A percentile compares a stretch with the other conserved stretches of the same genome.
Conservation (phyloP, 2,329 filamentous ascomycete species). For the Cryphonectria nitschkei region DNA sequence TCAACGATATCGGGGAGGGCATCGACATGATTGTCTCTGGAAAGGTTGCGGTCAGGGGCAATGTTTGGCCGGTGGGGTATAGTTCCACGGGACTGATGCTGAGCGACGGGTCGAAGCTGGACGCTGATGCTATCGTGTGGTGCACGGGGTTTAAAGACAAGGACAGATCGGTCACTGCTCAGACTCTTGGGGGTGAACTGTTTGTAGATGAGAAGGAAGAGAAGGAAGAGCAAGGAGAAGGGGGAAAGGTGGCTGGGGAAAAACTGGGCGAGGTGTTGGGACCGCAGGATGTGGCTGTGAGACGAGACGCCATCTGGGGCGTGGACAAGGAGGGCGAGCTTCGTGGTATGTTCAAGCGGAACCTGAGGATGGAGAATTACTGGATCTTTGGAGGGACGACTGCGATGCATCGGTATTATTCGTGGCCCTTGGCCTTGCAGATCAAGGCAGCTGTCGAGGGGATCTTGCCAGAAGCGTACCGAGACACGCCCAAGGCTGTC, state of each 20-base stretch:
- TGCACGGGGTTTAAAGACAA: slow-evolving; percentile 44
- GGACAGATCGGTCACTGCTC: slow-evolving; percentile 36
- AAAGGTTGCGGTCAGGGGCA: slow-evolving; percentile 37
- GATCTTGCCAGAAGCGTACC: slow-evolving; percentile 41
- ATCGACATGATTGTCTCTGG: slow-evolving; percentile 39
- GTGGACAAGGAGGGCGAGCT: slow-evolving; percentile 48
- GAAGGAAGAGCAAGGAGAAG: background rate
- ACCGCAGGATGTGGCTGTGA: slow-evolving; percentile 35
- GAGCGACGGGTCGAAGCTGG: slow-evolving; percentile 39
- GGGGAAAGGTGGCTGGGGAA: too few relatives aligned
- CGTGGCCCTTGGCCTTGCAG: slow-evolving; percentile 38
- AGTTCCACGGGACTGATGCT: slow-evolving; percentile 39
- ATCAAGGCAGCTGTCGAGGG: slow-evolving; percentile 42
- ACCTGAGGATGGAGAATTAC: slow-evolving; percentile 38
- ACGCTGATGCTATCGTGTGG: slow-evolving; percentile 45
- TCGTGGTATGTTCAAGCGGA: slow-evolving; percentile 45
- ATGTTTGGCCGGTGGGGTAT: slow-evolving; percentile 38
- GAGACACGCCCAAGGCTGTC: slow-evolving; percentile 30
- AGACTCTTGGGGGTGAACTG: slow-evolving; percentile 32
- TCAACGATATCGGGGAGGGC: slow-evolving; percentile 43
- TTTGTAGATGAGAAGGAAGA: slow-evolving; percentile 33
- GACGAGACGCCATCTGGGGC: slow-evolving; percentile 46
- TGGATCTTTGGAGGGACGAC: slow-evolving; percentile 42
- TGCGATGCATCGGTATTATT: slow-evolving; percentile 41
- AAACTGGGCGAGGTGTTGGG: slow-evolving; percentile 30